Conservation (phyloP, 306 rosid species). For the Fragaria ananassa region DNA sequence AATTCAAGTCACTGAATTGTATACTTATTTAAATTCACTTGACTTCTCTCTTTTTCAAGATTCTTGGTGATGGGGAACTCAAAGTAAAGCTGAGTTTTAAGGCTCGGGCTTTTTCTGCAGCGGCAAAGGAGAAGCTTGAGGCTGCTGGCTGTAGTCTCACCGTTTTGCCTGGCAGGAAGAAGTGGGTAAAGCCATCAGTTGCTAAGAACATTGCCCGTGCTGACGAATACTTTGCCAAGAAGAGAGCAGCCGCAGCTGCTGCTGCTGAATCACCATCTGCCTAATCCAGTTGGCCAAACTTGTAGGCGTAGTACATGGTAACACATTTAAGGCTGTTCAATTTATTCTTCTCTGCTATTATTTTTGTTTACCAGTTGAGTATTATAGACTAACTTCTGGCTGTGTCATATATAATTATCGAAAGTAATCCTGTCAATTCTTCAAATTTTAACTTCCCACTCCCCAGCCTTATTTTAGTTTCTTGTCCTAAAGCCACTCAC, state of each 20-base stretch:
- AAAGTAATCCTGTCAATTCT: background rate
- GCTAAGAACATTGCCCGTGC: conserved; percentile 93
- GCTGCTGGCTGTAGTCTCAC: conserved; percentile 75
- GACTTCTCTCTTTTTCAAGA: conserved; percentile 40
- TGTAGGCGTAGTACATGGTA: conserved; percentile 22
- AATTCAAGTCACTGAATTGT: background rate
- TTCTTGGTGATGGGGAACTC: conserved; percentile 80
- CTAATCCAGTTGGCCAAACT: conserved; percentile 21
- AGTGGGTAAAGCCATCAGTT: conserved; percentile 95
- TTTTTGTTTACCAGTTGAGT: conserved; percentile 2
- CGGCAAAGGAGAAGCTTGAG: conserved; percentile 92
- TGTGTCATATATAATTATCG: conserved; percentile 4
- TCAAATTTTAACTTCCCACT: background rate
- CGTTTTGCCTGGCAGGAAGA: conserved; percentile 87
- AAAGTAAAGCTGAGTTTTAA: conserved; percentile 70
- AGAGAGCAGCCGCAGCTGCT: conserved; percentile 60
- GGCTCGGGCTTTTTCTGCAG: conserved; percentile 79
- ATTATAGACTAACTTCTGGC: background rate
- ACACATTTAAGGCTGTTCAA: conserved; percentile 19
- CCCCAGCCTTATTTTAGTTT: background rate
- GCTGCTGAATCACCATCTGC: conserved; percentile 39
- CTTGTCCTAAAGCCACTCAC: background rate
- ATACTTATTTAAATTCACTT: conserved; percentile 1
- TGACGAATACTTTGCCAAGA: conserved; percentile 90
- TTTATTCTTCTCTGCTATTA: conserved; percentile 20